Conservation (phyloP, 257 asterid species). For the Craterostigma plantagineum region DNA sequence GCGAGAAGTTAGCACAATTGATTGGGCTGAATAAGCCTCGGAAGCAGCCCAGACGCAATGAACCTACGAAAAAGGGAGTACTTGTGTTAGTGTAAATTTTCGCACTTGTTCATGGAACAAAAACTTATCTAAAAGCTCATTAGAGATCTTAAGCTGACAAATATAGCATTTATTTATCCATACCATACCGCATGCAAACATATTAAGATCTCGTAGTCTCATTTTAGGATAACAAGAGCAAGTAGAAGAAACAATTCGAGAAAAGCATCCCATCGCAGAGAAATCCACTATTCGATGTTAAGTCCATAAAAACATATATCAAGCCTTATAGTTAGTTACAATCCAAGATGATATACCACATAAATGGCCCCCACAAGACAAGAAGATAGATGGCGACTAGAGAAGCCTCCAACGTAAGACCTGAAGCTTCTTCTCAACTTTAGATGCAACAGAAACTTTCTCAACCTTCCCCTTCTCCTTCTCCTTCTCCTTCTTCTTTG, state of each 20-base stretch:
- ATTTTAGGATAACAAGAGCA: too few species aligned
- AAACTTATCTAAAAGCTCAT: too few species aligned
- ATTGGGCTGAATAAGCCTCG: conserved; percentile 99
- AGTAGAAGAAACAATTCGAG: too few species aligned
- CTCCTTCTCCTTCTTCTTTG: conserved; percentile 68
- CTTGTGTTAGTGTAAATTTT: conserved; percentile 11
- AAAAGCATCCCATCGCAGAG: too few species aligned
- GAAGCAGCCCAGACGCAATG: conserved; percentile 99
- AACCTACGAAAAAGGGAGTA: conserved; percentile 36
- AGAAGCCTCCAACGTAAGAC: conserved; percentile 67
- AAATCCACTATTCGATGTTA: too few species aligned
- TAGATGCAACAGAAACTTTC: conserved; percentile 24
- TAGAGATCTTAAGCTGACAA: too few species aligned
- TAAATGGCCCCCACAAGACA: conserved; percentile 72
- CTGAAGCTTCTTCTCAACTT: conserved; percentile 34
- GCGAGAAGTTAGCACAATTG: conserved; percentile 82
- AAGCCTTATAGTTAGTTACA: too few species aligned
- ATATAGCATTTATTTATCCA: too few species aligned
- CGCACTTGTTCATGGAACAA: conserved; percentile 6
- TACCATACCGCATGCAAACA: too few species aligned
- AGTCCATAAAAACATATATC: too few species aligned
- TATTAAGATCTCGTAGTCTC: too few species aligned
- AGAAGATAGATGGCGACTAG: conserved; percentile 56
- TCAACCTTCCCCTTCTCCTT: too few species aligned
- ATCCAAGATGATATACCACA: conserved; percentile 80